A percentile compares a stretch with the other conserved stretches of the same genome.
Conservation (phyloP, 441 rosid genomes). For the Pelargonium exstipulatum region DNA sequence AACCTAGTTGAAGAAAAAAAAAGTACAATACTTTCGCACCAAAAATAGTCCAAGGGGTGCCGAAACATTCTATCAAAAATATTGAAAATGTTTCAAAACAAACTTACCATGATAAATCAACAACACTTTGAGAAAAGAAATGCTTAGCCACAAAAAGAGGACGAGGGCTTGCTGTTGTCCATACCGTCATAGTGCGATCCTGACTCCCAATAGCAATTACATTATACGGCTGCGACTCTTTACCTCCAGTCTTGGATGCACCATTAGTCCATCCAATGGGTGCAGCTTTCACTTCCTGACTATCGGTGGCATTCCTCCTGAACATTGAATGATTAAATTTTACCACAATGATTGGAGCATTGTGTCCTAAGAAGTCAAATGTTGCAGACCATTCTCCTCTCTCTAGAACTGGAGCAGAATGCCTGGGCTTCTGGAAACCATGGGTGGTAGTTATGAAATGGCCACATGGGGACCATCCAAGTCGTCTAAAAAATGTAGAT, state of each 20-base stretch:
- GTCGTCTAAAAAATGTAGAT: conserved; percentile 95
- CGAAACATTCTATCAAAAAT: no score
- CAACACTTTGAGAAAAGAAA: conserved; percentile 94
- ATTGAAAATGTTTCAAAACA: background rate
- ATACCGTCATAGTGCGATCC: conserved; percentile 95
- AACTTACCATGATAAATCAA: conserved; percentile 88
- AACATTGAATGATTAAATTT: conserved; percentile 95
- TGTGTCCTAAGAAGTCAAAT: conserved; percentile 94
- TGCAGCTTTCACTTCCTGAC: conserved; percentile 51
- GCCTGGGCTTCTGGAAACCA: conserved; percentile 98
- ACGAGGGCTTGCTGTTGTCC: conserved; percentile 96
- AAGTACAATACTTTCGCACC: no score
- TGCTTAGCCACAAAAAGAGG: conserved; percentile 97
- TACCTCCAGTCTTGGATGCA: conserved; percentile 63
- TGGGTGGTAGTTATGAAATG: conserved; percentile 96
- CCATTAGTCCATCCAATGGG: conserved; percentile 88
- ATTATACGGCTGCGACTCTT: conserved; percentile 78
- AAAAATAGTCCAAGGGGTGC: no score
- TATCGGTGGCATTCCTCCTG: conserved; percentile 39
- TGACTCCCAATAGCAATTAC: conserved; percentile 98
- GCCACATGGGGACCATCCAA: conserved; percentile 99
- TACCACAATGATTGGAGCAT: conserved; percentile 91
- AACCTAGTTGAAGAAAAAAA: no score
- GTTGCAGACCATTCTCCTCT: conserved; percentile 98
- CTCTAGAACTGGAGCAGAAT: conserved; percentile 97